Conservation (phyloP, 495 filamentous ascomycete species). For the Aeminium ludgeri region DNA sequence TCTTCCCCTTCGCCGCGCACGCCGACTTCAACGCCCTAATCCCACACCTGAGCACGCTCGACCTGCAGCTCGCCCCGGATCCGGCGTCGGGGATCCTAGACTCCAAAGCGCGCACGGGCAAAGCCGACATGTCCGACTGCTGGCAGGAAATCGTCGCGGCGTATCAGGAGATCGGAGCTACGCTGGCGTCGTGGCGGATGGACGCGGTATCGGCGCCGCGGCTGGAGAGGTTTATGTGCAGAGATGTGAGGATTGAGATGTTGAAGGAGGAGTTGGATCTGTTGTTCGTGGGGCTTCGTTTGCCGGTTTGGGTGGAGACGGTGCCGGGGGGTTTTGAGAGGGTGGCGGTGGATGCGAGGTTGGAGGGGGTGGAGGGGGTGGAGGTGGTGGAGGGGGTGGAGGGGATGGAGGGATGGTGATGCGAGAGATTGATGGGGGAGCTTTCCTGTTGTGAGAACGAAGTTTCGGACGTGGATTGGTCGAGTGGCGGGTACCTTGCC, state of each 20-base stretch:
- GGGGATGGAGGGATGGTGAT: not conserved
- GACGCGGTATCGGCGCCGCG: not conserved
- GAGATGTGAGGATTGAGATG: conserved; percentile 2
- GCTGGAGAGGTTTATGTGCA: conserved; percentile 9
- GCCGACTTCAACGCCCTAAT: conserved; percentile 4
- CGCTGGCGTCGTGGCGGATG: conserved; percentile 5
- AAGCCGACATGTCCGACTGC: conserved; percentile 17
- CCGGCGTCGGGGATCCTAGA: conserved; percentile 10
- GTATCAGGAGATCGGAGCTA: conserved; percentile 3
- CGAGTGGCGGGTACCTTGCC: too few relatives aligned
- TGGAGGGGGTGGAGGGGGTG: too few relatives aligned
- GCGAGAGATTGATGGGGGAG: too few relatives aligned
- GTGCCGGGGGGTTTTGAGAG: conserved; percentile 4
- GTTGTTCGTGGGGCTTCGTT: not conserved
- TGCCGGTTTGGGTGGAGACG: conserved; percentile 7
- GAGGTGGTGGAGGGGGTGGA: conserved; percentile 1
- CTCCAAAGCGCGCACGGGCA: conserved; percentile 5
- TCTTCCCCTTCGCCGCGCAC: conserved; percentile 15
- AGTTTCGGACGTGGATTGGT: too few relatives aligned
- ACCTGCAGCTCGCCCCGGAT: conserved; percentile 14
- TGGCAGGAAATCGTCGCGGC: conserved; percentile 11
- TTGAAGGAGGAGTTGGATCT: conserved; percentile 3
- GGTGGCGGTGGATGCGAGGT: not conserved
- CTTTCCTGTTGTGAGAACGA: too few relatives aligned
- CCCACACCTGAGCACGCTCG: conserved; percentile 8